Percentiles rank a stretch among this genome's conserved stretches.
Evolutionary conservation across 2,329 filamentous ascomycete genomes (phyloP).

Genomic region (Neoscytalidium dimidiatum): DNA sequence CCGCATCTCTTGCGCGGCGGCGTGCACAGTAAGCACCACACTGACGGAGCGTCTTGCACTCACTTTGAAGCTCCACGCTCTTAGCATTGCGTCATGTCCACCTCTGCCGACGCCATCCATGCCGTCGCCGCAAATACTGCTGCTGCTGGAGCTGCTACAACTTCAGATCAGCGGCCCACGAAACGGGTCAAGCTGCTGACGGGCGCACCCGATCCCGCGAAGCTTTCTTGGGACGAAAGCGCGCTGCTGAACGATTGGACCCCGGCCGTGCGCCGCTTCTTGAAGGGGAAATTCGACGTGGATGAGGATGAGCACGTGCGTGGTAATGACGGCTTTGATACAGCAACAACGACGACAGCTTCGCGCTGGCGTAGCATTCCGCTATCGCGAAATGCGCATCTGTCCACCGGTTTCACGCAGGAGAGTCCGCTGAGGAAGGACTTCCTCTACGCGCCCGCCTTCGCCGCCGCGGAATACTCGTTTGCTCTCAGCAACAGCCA

Average conservation of each 20-base stretch:
- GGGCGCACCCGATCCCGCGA: slow-evolving; percentile 60
- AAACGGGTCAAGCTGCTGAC: slow-evolving; percentile 52
- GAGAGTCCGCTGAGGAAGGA: neutral
- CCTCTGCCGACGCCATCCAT: neutral
- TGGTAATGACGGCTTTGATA: neutral
- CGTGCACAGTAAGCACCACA: neutral
- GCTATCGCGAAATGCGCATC: neutral
- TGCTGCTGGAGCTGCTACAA: neutral
- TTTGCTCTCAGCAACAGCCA: neutral
- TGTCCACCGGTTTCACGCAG: slow-evolving; percentile 13
- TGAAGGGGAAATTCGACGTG: slow-evolving; percentile 26
- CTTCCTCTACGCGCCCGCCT: neutral
- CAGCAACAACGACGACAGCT: neutral
- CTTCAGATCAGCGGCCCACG: slow-evolving; percentile 2
- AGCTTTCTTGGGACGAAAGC: slow-evolving; percentile 57
- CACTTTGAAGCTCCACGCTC: neutral
- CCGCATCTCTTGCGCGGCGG: too few species aligned
- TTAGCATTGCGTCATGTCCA: neutral
- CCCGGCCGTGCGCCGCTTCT: slow-evolving; percentile 44
- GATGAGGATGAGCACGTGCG: neutral
- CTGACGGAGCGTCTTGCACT: neutral
- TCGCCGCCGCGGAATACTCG: neutral
- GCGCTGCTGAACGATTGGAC: slow-evolving; percentile 53
- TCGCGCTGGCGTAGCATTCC: slow-evolving; percentile 5
- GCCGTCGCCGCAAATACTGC: neutral